phyloP scores from a whole-genome alignment of 441 rosid genomes.

The Aleurites moluccanus region DNA sequence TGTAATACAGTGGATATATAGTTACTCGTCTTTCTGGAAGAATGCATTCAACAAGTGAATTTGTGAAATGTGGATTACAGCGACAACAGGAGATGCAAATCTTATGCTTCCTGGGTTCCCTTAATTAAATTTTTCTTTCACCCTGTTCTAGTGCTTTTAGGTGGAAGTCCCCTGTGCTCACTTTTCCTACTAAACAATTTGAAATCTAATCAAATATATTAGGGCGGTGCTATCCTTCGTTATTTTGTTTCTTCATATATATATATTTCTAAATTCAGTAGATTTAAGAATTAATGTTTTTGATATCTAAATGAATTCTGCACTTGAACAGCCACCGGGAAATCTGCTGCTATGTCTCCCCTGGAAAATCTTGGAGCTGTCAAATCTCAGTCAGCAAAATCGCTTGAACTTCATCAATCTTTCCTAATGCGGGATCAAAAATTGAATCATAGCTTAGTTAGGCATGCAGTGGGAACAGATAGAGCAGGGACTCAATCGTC shows the following conservation, averaged over 20 bases:
- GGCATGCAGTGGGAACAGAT: slow-evolving; percentile 39
- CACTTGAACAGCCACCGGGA: slow-evolving; percentile 37
- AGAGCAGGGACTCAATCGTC: slow-evolving; percentile 34
- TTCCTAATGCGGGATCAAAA: slow-evolving; percentile 33
- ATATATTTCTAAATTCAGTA: not conserved
- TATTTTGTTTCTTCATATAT: not conserved
- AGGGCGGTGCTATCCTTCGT: not conserved
- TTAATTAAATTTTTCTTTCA: not conserved
- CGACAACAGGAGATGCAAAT: not conserved
- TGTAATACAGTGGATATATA: not conserved
- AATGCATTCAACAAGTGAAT: not conserved
- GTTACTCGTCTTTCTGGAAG: slow-evolving; percentile 2
- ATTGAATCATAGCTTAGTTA: slow-evolving; percentile 33
- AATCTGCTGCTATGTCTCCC: slow-evolving; percentile 31
- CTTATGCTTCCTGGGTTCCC: not conserved
- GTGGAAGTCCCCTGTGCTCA: slow-evolving; percentile 3
- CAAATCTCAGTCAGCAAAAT: slow-evolving; percentile 29
- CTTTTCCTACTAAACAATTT: not conserved
- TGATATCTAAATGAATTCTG: not conserved
- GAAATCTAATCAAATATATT: not conserved
- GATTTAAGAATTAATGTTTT: not conserved
- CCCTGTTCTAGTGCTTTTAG: not conserved
- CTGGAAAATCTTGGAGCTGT: slow-evolving; percentile 31
- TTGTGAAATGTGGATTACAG: not conserved
- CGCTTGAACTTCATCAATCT: slow-evolving; percentile 31